Evolutionary conservation across 2,329 filamentous ascomycete species (phyloP).

Genomic region (Epichloe brachyelytri): DNA sequence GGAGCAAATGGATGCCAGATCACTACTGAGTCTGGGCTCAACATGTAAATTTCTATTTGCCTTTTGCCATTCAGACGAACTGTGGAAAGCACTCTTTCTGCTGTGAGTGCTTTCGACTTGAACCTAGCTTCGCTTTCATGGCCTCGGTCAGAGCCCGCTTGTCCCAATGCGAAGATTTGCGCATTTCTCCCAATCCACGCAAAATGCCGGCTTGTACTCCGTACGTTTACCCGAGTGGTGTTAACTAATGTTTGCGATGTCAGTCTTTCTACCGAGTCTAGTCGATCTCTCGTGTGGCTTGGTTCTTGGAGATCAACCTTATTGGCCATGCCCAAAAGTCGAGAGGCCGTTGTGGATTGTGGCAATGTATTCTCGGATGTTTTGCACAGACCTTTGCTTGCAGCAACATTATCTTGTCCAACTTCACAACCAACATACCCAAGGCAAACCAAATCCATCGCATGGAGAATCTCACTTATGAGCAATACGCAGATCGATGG

Average conservation of each 20-base stretch:
- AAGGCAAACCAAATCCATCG: slow-evolving; percentile 58
- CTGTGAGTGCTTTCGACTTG: slow-evolving; percentile 47
- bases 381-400: slow-evolving; percentile 79
- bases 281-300: slow-evolving; percentile 43
- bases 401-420: slow-evolving; percentile 56
- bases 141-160: not conserved
- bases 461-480: slow-evolving; percentile 52
- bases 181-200: not conserved
- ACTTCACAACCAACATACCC: slow-evolving; percentile 62
- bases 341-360: slow-evolving; percentile 53
- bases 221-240: not conserved
- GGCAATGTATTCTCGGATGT: slow-evolving; percentile 77
- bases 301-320: slow-evolving; percentile 78
- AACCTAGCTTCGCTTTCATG: not conserved
- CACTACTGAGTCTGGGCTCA: slow-evolving; percentile 53
- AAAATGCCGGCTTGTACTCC: not conserved
- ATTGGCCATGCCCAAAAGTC: slow-evolving; percentile 40
- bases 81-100: slow-evolving; percentile 79
- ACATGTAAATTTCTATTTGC: slow-evolving; percentile 82
- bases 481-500: slow-evolving; percentile 66
- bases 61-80: slow-evolving; percentile 68
- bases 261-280: slow-evolving; percentile 20
- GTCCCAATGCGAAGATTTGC: slow-evolving; percentile 7
- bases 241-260: not conserved
- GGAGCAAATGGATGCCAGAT: slow-evolving; percentile 55